Evolutionary conservation across 148 eudicot species (phyloP), one percentile per base, ranked within the genome.

Genomic region (Spergularia marina): DNA sequence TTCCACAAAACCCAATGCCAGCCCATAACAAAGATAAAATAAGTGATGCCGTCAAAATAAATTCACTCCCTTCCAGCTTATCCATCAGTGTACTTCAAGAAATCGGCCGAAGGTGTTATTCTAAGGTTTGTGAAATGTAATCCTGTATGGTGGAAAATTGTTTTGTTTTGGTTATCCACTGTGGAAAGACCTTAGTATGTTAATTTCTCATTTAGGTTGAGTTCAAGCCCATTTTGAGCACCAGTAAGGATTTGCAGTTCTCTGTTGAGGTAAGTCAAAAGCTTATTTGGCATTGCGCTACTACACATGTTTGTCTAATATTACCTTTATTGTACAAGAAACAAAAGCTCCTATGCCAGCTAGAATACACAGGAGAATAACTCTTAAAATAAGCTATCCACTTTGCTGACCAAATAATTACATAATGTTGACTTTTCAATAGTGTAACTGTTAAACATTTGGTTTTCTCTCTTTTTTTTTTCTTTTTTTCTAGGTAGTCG

Each of bases 51-150:
- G 86, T 82, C 53, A 92, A 87, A 80, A 36, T 76, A 70, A 90
- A 81, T 74, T 47, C 74, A 56, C 62, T 85, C 47, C 84, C 87
- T 54, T 73, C 91, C 23, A 83, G 92, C 83, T 83, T 89, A 68
- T 90, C 87, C 54, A 89, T 92, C 68, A 87, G 92, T 53, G 98
- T 89, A 71, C 84, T 95, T 81, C 98, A 90, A 79, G 97, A 95
- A 86, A 95, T 95, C 81, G 98, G 94, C 61, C 87, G 90, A 76
- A 88, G 96, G 74, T 92, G 97, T 82, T 84, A 81, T 73, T 90
- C 97, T 55, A 95, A 89, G 97, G 98, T 94, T 67, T 76, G 89
- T 61, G 47, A 49, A 64, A 65, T 60, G 30, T 39, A 30, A 68
- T 60, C 36, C 13, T 69, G 44, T 68, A 16, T 20, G 10, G 30